These are phyloP conservation scores for Saturnispora besseyi DNA, from an alignment of 805 yeast genomes.

Conservation along the genomic window DNA sequence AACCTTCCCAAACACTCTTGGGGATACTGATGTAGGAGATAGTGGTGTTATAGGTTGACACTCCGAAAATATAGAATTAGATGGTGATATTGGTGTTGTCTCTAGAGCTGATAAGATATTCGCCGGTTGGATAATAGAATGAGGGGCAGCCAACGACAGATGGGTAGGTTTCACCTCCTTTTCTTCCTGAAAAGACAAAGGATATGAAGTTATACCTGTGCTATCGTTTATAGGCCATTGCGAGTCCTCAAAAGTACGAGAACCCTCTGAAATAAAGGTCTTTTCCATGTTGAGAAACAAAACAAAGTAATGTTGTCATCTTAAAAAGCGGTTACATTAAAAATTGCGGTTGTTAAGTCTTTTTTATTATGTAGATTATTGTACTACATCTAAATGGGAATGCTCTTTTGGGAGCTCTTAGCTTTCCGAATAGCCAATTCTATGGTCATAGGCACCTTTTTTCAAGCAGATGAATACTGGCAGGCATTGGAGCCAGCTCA, in stretches of 20 bases:
- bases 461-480: slow-evolving; percentile 95
- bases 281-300: neutral
- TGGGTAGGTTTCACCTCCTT: neutral
- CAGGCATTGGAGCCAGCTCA: slow-evolving; percentile 94
- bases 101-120: slow-evolving; percentile 4
- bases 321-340: too few species aligned
- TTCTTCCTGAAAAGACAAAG: neutral
- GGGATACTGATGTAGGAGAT: slow-evolving; percentile 1
- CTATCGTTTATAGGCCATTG: neutral
- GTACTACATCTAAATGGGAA: neutral
- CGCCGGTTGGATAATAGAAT: neutral
- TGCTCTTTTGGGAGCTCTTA: slow-evolving; percentile 20
- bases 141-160: neutral
- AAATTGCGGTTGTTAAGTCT: too few species aligned
- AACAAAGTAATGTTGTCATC: too few species aligned
- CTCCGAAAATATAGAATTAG: slow-evolving; percentile 2
- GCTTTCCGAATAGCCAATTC: slow-evolving; percentile 54
- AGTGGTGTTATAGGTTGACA: neutral
- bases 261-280: neutral
- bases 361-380: neutral
- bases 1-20: neutral
- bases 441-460: slow-evolving; percentile 57
- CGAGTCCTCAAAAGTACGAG: neutral
- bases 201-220: neutral
- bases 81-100: slow-evolving; percentile 6